Percentiles rank a stretch among this genome's conserved stretches.
These are phyloP conservation scores for Otatea glauca DNA, from an alignment of 176 grass and related monocot genomes.

Conservation along the genomic window DNA sequence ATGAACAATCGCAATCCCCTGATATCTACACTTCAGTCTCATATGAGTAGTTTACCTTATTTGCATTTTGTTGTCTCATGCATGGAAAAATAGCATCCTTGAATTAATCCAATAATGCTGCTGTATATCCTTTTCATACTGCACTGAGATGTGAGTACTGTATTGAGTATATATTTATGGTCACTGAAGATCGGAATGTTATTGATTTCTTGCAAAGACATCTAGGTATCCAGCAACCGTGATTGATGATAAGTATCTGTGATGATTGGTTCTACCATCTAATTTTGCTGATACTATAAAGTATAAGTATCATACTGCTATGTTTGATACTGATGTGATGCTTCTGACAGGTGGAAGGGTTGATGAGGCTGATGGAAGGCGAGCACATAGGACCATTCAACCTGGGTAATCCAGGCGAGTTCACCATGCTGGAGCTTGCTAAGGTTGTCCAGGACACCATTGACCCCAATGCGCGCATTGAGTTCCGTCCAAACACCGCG, in stretches of 20 bases:
- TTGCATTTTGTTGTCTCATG: neutral
- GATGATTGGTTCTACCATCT: neutral
- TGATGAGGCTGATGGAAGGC: constrained; percentile 91
- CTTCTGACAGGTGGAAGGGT: constrained; percentile 66
- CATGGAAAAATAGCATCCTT: constrained; percentile 9
- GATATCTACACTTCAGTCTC: neutral
- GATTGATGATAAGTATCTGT: neutral
- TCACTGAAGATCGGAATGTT: constrained; percentile 8
- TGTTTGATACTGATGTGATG: neutral
- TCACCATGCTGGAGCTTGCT: constrained; percentile 88
- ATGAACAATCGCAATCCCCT: neutral
- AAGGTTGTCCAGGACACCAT: constrained; percentile 90
- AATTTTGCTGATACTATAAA: neutral
- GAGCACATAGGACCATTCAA: constrained; percentile 87
- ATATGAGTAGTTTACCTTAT: constrained; percentile 10
- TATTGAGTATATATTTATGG: constrained; percentile 1
- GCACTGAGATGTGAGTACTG: neutral
- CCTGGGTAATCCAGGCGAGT: constrained; percentile 85
- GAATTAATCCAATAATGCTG: constrained; percentile 3
- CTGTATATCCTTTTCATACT: neutral
- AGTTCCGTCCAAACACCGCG: constrained; percentile 76
- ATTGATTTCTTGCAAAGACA: neutral
- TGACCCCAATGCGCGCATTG: constrained; percentile 65
- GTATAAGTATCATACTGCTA: neutral
- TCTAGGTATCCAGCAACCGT: constrained; percentile 10